Conservation (phyloP, 352 stramenopile genomes). For the Phytophthora ohioensis region DNA sequence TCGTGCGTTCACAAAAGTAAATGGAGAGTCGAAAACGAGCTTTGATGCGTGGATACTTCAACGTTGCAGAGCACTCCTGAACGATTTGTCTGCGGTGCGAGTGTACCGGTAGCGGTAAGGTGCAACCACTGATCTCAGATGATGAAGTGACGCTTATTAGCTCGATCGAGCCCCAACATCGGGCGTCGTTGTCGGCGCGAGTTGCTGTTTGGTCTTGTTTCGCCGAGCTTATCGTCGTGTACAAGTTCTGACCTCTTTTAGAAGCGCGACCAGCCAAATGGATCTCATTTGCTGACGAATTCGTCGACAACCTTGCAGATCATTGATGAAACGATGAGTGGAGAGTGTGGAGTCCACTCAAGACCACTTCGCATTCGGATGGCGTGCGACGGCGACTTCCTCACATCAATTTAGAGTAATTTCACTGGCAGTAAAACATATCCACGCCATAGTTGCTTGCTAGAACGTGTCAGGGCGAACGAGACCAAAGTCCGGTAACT, state of each 20-base stretch:
- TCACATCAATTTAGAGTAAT: too few species aligned
- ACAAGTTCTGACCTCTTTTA: neutral
- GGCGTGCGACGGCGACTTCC: too few species aligned
- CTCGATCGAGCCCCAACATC: neutral
- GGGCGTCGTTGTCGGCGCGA: neutral
- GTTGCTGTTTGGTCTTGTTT: neutral
- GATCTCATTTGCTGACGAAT: neutral
- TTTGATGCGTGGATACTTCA: conserved; percentile 29
- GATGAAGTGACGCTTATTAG: neutral
- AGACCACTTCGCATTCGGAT: too few species aligned
- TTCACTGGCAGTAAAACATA: too few species aligned
- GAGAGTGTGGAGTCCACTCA: too few species aligned
- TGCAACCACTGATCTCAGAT: conserved; percentile 18
- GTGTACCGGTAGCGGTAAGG: too few species aligned
- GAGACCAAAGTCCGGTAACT: too few species aligned
- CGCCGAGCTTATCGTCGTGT: neutral
- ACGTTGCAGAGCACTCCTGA: neutral
- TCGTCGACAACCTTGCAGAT: conserved; percentile 6
- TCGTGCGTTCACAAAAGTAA: neutral
- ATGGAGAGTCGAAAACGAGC: neutral
- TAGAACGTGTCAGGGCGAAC: neutral
- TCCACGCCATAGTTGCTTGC: neutral
- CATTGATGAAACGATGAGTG: neutral
- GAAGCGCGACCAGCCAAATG: too few species aligned
- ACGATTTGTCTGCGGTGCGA: conserved; percentile 1